Percentiles rank a stretch among this genome's conserved stretches.
Evolutionary conservation across 1,139 yeast species (phyloP).

Genomic region (Pichia sp.): DNA sequence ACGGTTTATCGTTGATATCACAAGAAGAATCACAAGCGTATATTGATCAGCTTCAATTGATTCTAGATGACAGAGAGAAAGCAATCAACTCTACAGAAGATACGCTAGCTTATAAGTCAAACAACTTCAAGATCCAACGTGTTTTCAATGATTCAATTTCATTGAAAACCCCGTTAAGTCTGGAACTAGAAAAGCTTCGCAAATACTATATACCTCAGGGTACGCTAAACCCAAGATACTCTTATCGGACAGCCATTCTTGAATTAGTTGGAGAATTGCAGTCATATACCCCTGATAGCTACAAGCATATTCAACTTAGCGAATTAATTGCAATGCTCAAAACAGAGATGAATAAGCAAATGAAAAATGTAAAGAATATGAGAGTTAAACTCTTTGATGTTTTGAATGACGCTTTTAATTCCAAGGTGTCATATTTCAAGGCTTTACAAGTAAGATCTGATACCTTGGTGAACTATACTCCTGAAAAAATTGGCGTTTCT

Average conservation of each 20-base stretch:
- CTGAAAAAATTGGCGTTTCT: constrained; percentile 15
- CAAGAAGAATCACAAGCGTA: constrained; percentile 69
- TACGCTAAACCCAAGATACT: constrained; percentile 24
- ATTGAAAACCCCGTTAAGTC: constrained; percentile 3
- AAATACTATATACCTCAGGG: constrained; percentile 33
- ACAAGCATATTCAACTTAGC: constrained; percentile 8
- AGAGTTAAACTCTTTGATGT: constrained; percentile 43
- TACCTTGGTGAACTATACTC: constrained; percentile 46
- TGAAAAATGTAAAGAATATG: constrained; percentile 20
- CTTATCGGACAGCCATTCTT: constrained; percentile 21
- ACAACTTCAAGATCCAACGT: constrained; percentile 3
- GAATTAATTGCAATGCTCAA: constrained; percentile 17
- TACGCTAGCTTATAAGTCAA: constrained; percentile 16
- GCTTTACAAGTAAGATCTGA: constrained; percentile 86
- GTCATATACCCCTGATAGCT: background rate
- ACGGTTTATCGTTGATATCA: constrained; percentile 62
- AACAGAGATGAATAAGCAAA: constrained; percentile 23
- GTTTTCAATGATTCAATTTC: background rate
- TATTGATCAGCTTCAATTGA: constrained; percentile 55
- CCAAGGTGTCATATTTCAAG: constrained; percentile 73
- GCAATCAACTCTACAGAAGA: constrained; percentile 37
- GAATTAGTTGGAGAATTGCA: constrained; percentile 15
- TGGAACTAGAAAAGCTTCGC: constrained; percentile 35
- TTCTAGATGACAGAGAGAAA: constrained; percentile 52
- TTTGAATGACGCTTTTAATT: constrained; percentile 66